Base-by-base conservation (phyloP, 2,329 filamentous ascomycete genomes). In the Epichloe aotearoae region DNA sequence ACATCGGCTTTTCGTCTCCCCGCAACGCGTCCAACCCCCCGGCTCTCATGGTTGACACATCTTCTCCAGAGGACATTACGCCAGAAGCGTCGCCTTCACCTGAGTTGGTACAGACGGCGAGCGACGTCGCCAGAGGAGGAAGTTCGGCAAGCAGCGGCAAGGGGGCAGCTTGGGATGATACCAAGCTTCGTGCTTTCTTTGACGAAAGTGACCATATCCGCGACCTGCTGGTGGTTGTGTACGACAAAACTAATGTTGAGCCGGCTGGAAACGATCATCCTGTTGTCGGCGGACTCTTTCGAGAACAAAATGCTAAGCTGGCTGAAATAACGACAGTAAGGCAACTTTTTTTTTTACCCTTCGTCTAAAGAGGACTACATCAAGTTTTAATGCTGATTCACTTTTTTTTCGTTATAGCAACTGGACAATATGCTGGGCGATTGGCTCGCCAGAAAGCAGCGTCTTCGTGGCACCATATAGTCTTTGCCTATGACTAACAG, bases 151-250 rank as follows among this genome's bases (percentile, higher is more conserved):
- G 57, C 39, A 61, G 53, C 47, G 55, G 53, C 44, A 66, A 62
- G 47, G 62, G 66, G 15, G 72, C 73, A 26, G 79, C 82, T 0
- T 98, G 93, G 93, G 91, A 88, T 55, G 91, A 97, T 65, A 76
- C 82, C 51, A 87, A 82, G 59, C 77, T 98, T 30, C 82, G 88
- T 53, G 84, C 86, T 14, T 98, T 96, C 68, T 85, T 97, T 60
- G 91, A 97, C 57, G 88, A 93, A 58, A 82, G 88, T 54, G 83
- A 83, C 36, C 88, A 95, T 55, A 88, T 98, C 57, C 81, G 88
- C 47, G 91, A 98, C 64, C 78, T 97, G 63, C 76, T 97, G 48
- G 78, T 90, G 38, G 86, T 98, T 54, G 88, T 98, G 30, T 90
- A 95, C 63, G 90, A 97, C 68, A 95, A 90, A 65, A 86, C 82